Conservation (phyloP, 140 eudicot genomes). For the Cichorium intybus region DNA sequence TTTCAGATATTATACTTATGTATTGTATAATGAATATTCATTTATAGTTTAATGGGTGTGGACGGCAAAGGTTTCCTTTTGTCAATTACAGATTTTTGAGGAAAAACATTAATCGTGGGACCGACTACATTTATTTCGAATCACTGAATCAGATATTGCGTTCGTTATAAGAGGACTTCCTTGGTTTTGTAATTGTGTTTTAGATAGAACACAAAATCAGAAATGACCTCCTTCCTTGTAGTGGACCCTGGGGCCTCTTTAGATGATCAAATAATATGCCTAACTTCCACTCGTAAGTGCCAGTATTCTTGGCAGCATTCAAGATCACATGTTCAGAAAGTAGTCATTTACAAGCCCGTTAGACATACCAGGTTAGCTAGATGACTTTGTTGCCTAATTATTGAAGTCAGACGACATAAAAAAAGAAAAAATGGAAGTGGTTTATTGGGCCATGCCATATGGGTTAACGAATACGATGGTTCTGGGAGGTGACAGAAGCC, state of each 20-base stretch:
- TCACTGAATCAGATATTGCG: background rate
- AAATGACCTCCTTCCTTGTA: background rate
- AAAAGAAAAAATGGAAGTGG: background rate
- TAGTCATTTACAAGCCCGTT: background rate
- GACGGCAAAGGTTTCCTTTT: background rate
- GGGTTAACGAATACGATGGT: background rate
- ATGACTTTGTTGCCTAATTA: constrained; percentile 29
- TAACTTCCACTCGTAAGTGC: constrained; percentile 20
- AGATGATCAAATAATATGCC: constrained; percentile 12
- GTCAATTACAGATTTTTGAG: background rate
- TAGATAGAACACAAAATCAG: background rate
- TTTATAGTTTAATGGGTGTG: no score
- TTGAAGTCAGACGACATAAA: constrained; percentile 13
- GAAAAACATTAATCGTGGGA: background rate
- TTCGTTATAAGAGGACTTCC: no score
- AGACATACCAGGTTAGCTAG: constrained; percentile 19
- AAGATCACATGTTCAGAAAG: constrained; percentile 10
- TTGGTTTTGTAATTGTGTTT: background rate
- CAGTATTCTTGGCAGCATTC: constrained; percentile 8
- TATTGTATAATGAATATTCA: no score
- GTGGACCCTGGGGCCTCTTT: constrained; percentile 19
- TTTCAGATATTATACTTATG: no score
- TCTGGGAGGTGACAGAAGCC: background rate
- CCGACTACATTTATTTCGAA: background rate
- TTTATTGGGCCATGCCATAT: background rate